phyloP scores from a whole-genome alignment of 176 grass and related monocot genomes.

The Ensete ventricosum region DNA sequence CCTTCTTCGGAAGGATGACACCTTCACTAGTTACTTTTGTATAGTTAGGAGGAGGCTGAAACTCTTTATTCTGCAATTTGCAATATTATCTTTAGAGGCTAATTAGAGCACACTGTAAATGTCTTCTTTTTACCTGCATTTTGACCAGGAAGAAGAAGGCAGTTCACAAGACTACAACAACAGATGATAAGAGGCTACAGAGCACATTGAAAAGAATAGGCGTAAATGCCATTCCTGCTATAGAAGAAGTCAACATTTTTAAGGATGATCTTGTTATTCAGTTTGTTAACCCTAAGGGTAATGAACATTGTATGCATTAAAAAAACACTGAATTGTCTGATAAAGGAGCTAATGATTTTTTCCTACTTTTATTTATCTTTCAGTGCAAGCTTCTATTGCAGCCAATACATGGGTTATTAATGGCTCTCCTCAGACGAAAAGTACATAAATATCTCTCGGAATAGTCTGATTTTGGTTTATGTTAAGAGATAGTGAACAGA shows the following conservation, averaged over 20 bases:
- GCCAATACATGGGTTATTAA: constrained; percentile 99
- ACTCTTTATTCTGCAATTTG: neutral
- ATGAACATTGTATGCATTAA: neutral
- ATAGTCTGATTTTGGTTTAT: too few species aligned
- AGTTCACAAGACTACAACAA: constrained; percentile 75
- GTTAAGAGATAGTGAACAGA: neutral
- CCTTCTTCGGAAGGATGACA: neutral
- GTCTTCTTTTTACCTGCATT: neutral
- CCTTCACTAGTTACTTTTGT: neutral
- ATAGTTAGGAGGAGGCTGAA: neutral
- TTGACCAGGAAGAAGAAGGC: constrained; percentile 88
- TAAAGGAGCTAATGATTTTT: neutral
- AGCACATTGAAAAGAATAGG: constrained; percentile 96
- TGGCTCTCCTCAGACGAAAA: constrained; percentile 87
- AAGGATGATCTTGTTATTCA: constrained; percentile 98
- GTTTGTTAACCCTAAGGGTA: constrained; percentile 94
- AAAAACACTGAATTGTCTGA: neutral
- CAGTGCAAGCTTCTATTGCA: constrained; percentile 96
- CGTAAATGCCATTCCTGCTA: constrained; percentile 88
- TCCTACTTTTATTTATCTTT: constrained; percentile 2
- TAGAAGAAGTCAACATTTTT: constrained; percentile 99
- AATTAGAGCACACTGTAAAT: neutral
- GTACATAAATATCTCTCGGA: constrained; percentile 20
- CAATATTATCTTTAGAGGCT: neutral
- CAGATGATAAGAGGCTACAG: constrained; percentile 93